These are phyloP conservation scores for Apiotrichum montevideense DNA, from an alignment of 1,284 basidiomycete genomes.

Conservation along the genomic window DNA sequence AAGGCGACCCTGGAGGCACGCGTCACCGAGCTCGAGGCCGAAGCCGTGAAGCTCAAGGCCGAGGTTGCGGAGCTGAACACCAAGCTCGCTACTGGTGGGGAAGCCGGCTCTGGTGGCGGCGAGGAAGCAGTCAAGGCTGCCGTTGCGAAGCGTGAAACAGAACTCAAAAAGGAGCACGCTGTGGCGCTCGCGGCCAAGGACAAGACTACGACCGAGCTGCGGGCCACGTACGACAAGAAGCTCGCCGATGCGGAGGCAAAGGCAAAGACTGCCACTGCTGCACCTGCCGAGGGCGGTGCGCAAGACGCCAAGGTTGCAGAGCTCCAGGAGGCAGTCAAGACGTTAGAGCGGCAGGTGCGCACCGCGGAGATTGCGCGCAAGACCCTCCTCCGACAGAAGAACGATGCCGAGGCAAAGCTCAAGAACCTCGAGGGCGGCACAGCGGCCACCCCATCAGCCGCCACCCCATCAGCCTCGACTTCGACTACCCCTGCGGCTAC, in stretches of 20 bases:
- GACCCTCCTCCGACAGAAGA: slow-evolving; percentile 29
- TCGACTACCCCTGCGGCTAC: slow-evolving; percentile 8
- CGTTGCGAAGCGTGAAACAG: slow-evolving; percentile 34
- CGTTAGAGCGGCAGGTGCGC: slow-evolving; percentile 31
- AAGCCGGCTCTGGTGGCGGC: slow-evolving; percentile 11
- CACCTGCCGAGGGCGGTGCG: slow-evolving; percentile 8
- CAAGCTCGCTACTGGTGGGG: not conserved
- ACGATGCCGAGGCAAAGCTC: slow-evolving; percentile 29
- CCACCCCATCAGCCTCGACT: not conserved
- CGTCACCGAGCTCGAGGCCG: slow-evolving; percentile 22
- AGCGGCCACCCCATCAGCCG: not conserved
- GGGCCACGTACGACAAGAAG: slow-evolving; percentile 16
- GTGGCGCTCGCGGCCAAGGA: slow-evolving; percentile 20
- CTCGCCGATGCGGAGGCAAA: slow-evolving; percentile 13
- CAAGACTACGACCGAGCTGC: slow-evolving; percentile 17
- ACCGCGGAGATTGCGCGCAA: slow-evolving; percentile 40
- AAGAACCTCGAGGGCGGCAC: slow-evolving; percentile 20
- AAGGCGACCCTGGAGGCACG: slow-evolving; percentile 16
- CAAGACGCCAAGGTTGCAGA: slow-evolving; percentile 25
- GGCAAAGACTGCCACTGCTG: not conserved
- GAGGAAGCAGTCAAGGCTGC: slow-evolving; percentile 41
- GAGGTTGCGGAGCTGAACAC: slow-evolving; percentile 13
- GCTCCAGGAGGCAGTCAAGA: slow-evolving; percentile 33
- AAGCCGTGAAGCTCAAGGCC: slow-evolving; percentile 25
- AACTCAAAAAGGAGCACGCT: slow-evolving; percentile 28